Evolutionary conservation across 495 filamentous ascomycete genomes (phyloP), one percentile per base, ranked within the genome.

Genomic region (Penicillium ucsense): DNA sequence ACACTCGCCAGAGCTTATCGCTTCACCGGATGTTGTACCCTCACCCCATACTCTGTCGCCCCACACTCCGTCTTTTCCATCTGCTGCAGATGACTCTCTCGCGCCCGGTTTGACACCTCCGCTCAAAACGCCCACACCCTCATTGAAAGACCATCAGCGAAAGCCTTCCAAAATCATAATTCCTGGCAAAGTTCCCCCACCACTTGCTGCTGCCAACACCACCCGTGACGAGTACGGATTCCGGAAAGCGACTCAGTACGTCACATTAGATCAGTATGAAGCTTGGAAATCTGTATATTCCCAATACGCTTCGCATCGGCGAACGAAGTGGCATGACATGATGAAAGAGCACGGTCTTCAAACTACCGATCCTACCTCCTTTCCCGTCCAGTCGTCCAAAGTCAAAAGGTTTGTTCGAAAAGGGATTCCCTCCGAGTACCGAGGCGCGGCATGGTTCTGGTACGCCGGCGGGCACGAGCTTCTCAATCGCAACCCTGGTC

Each of bases 381-480:
- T 97, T 51, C 92, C 92, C 0, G 77, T 83, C 1, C 85, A 80
- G 46, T 88, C 83, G 9, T 72, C 77, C 36, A 94, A 91, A 57
- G 77, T 90, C 31, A 95, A 94, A 67, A 77, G 89, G 8, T 95
- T 87, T 58, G 78, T 95, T 31, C 82, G 91, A 33, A 98, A 98
- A 63, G 92, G 92, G n/a, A 89, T 96, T 28, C 92, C 92, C 3
- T 84, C 89, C 1, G 88, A 94, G 48, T 89, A 87, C 79, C 78
- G 92, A 55, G 92, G 92, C 8, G 83, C 85, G 4, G 91, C 92
- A 31, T 98, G 92, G 92, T 98, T 95, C 57, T 97, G 83, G 65
- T 98, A 96, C 62, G 89, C 89, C n/a, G 89, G 88, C 8, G 92
- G 92, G 5, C 86, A 86, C 30, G 77, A 81, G 36, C 80, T 83